Percentiles rank a stretch among this genome's conserved stretches.
Evolutionary conservation across 129 eudicot species (phyloP).

Genomic region (Apium graveolens): DNA sequence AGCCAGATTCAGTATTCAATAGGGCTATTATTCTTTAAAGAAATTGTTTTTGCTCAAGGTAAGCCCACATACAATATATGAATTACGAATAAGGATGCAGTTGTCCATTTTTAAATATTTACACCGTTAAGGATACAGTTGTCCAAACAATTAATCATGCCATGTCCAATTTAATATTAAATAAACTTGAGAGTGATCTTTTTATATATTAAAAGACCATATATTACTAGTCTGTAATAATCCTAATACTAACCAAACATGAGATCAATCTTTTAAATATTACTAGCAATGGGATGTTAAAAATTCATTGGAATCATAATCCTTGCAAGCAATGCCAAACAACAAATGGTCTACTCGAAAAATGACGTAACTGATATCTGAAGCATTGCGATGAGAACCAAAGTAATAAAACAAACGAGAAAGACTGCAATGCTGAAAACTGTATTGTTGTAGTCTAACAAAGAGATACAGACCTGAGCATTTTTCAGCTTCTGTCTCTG

Average conservation of each 20-base stretch:
- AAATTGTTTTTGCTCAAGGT: background rate
- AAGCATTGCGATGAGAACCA: background rate
- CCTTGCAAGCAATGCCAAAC: background rate
- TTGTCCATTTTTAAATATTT: background rate
- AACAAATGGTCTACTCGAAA: background rate
- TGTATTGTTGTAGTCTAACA: background rate
- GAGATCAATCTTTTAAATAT: background rate
- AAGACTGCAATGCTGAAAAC: background rate
- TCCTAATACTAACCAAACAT: background rate
- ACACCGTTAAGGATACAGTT: background rate
- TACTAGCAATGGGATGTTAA: background rate
- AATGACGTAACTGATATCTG: background rate
- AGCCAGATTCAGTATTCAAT: background rate
- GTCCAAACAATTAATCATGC: background rate
- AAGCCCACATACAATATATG: background rate
- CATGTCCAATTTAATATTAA: background rate
- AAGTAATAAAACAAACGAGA: background rate
- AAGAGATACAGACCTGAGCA: slow-evolving; percentile 43
- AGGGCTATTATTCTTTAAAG: background rate
- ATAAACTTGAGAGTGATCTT: background rate
- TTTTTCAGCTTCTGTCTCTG: slow-evolving; percentile 71
- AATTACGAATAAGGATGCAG: background rate
- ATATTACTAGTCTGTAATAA: background rate
- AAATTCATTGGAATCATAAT: background rate
- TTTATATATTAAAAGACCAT: background rate